A percentile compares a stretch with the other conserved stretches of the same genome.
These are phyloP conservation scores for Pythium periplocum DNA, from an alignment of 352 stramenopile species.

Conservation along the genomic window DNA sequence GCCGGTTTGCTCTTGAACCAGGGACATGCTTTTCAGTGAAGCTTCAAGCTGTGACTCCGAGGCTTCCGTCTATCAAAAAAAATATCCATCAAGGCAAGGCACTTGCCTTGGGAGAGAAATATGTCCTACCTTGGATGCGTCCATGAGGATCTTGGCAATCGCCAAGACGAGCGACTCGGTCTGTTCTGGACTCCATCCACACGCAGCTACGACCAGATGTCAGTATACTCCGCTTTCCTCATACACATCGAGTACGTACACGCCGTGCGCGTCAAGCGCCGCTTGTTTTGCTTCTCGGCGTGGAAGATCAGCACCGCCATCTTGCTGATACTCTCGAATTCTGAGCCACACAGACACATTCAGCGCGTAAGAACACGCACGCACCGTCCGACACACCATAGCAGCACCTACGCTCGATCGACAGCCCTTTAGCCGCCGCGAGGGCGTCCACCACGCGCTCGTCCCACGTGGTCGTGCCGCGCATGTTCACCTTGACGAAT, in stretches of 20 bases:
- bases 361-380: neutral
- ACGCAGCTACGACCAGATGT: conserved; percentile 28
- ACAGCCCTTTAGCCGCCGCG: conserved; percentile 23
- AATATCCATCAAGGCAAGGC: no score
- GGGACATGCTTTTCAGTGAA: no score
- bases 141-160: conserved; percentile 73
- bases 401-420: conserved; percentile 30
- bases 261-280: conserved; percentile 44
- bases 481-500: no score
- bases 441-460: conserved; percentile 59
- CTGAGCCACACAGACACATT: conserved; percentile 14
- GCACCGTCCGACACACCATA: neutral
- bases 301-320: conserved; percentile 55
- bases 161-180: conserved; percentile 53
- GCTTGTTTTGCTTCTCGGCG: conserved; percentile 61
- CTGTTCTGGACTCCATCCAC: conserved; percentile 48
- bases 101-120: no score
- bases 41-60: no score
- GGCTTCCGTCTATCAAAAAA: no score
- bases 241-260: conserved; percentile 25
- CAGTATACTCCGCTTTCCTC: neutral
- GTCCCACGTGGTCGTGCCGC: conserved; percentile 35
- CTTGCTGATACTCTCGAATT: conserved; percentile 53
- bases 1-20: no score
- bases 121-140: conserved; percentile 45